Conservation (phyloP, 257 asterid genomes). For the Agastache rugosa region DNA sequence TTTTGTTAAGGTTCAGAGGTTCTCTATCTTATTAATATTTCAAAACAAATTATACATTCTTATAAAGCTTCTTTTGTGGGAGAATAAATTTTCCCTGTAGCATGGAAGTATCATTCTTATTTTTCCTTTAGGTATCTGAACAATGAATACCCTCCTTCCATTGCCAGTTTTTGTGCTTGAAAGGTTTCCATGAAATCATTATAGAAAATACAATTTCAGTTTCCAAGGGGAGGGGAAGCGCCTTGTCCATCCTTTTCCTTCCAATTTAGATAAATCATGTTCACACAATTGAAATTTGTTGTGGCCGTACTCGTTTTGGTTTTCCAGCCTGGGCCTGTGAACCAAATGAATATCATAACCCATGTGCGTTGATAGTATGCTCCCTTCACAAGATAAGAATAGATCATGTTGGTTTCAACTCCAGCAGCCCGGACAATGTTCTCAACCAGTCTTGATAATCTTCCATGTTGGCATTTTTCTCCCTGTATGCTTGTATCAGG, state of each 20-base stretch:
- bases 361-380: not conserved
- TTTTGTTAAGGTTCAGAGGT: not conserved
- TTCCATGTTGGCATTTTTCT: constrained; percentile 2
- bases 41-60: not conserved
- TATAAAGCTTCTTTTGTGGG: constrained; percentile 10
- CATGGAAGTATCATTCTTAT: not conserved
- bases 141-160: not conserved
- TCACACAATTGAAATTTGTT: not conserved
- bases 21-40: not conserved
- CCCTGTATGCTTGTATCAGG: not conserved
- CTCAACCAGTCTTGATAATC: constrained; percentile 7
- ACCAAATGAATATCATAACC: not conserved
- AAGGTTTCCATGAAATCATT: constrained; percentile 16
- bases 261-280: not conserved
- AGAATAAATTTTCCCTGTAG: not conserved
- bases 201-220: not conserved
- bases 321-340: constrained; percentile 19
- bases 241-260: not conserved
- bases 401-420: constrained; percentile 13
- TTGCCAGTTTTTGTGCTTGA: not conserved
- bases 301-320: not conserved
- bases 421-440: constrained; percentile 19
- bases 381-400: not conserved
- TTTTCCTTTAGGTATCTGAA: constrained; percentile 9
- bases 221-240: not conserved